Evolutionary conservation across 2,329 filamentous ascomycete species (phyloP).

Genomic region (Colletotrichum lini): DNA sequence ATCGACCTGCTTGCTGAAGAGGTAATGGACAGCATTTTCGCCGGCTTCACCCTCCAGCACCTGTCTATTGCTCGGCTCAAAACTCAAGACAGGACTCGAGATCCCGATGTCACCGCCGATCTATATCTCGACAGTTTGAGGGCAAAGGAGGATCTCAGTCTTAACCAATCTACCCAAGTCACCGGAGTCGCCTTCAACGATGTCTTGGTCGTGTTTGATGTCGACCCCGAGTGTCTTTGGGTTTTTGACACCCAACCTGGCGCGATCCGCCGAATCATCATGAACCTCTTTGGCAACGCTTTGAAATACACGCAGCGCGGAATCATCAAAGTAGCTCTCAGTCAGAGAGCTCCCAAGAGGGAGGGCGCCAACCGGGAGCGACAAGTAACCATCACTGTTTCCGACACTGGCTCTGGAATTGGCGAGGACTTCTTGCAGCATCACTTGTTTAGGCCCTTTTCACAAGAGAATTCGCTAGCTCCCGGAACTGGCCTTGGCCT

Average conservation of each 20-base stretch:
- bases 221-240: slow-evolving; percentile 61
- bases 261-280: slow-evolving; percentile 54
- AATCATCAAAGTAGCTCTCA: background rate
- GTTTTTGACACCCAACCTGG: slow-evolving; percentile 65
- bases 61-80: slow-evolving; percentile 17
- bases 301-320: slow-evolving; percentile 63
- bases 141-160: background rate
- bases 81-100: background rate
- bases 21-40: slow-evolving; percentile 62
- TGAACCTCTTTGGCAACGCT: slow-evolving; percentile 54
- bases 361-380: background rate
- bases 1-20: slow-evolving; percentile 61
- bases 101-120: background rate
- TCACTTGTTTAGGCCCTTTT: slow-evolving; percentile 74
- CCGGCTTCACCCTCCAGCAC: slow-evolving; percentile 59
- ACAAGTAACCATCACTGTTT: slow-evolving; percentile 62
- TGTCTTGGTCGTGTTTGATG: slow-evolving; percentile 62
- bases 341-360: background rate
- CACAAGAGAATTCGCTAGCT: slow-evolving; percentile 72
- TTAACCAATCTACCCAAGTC: background rate
- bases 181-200: background rate
- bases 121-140: background rate
- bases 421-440: slow-evolving; percentile 73
- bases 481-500: slow-evolving; percentile 76
- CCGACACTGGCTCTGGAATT: slow-evolving; percentile 77